Conservation (phyloP, 2,329 filamentous ascomycete species). For the Venturia aucupariae region DNA sequence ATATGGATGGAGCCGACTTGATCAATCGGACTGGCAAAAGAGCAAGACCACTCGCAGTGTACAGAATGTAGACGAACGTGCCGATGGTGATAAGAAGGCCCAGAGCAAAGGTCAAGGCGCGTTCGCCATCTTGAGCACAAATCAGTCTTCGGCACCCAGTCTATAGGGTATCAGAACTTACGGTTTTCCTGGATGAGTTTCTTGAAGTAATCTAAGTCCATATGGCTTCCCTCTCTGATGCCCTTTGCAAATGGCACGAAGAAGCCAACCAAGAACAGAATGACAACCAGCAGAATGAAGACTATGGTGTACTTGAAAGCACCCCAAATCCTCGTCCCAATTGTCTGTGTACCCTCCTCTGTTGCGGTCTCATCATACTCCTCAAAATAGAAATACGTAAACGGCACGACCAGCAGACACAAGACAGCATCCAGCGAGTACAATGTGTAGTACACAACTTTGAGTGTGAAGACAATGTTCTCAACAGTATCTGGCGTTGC, state of each 20-base stretch:
- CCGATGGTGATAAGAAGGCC: conserved; percentile 84
- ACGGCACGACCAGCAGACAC: conserved; percentile 82
- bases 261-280: conserved; percentile 86
- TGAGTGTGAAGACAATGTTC: conserved; percentile 68
- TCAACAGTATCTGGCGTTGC: conserved; percentile 74
- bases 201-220: conserved; percentile 89
- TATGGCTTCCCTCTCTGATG: conserved; percentile 50
- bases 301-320: conserved; percentile 84
- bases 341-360: conserved; percentile 66
- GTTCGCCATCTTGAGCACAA: conserved; percentile 59
- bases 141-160: background rate
- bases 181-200: conserved; percentile 72
- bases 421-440: conserved; percentile 88
- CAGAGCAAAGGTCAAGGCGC: conserved; percentile 80
- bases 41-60: conserved; percentile 82
- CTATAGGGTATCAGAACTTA: conserved; percentile 29
- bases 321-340: conserved; percentile 64
- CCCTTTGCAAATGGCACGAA: conserved; percentile 76
- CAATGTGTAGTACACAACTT: conserved; percentile 83
- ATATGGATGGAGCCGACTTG: conserved; percentile 81
- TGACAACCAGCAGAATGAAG: conserved; percentile 69
- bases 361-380: conserved; percentile 89
- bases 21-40: conserved; percentile 84
- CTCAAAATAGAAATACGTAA: conserved; percentile 97
- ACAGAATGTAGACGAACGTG: conserved; percentile 75